Conservation (phyloP, 177 flowering plant species). For the Vitis hybrid region DNA sequence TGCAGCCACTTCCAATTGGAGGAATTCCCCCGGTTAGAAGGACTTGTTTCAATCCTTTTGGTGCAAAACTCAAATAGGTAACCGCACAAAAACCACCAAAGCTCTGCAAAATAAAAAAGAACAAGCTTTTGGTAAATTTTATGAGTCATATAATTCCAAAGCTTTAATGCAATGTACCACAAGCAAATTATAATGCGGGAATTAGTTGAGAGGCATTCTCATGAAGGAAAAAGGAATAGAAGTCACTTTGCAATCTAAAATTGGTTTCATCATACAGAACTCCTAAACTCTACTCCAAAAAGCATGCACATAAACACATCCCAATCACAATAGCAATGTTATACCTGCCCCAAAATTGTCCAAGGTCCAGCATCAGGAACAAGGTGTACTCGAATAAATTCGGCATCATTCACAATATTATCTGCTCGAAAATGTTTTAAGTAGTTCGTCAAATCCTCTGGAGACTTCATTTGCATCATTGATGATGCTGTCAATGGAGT, state of each 20-base stretch:
- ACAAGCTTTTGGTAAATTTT: background rate
- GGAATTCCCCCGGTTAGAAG: conserved; percentile 96
- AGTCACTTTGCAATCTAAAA: background rate
- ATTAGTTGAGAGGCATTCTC: background rate
- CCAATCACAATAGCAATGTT: background rate
- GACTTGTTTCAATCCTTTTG: conserved; percentile 82
- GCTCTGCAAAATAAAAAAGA: conserved; percentile 53
- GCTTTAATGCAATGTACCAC: background rate
- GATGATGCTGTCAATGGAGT: conserved; percentile 84
- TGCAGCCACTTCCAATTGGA: conserved; percentile 68
- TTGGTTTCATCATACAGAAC: no score
- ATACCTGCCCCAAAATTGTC: conserved; percentile 93
- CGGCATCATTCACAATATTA: conserved; percentile 96
- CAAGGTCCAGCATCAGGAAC: conserved; percentile 83
- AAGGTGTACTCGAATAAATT: conserved; percentile 73
- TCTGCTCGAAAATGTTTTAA: conserved; percentile 91
- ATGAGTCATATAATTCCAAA: background rate
- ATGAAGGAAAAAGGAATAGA: background rate
- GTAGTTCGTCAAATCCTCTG: conserved; percentile 59
- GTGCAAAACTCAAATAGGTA: conserved; percentile 95
- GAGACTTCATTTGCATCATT: conserved; percentile 67
- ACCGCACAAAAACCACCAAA: conserved; percentile 96
- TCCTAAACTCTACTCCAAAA: no score
- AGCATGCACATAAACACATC: background rate
- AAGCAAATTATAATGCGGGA: background rate